These are phyloP conservation scores for Colletotrichum liriopes DNA, from an alignment of 2,329 filamentous ascomycete genomes.

Conservation along the genomic window DNA sequence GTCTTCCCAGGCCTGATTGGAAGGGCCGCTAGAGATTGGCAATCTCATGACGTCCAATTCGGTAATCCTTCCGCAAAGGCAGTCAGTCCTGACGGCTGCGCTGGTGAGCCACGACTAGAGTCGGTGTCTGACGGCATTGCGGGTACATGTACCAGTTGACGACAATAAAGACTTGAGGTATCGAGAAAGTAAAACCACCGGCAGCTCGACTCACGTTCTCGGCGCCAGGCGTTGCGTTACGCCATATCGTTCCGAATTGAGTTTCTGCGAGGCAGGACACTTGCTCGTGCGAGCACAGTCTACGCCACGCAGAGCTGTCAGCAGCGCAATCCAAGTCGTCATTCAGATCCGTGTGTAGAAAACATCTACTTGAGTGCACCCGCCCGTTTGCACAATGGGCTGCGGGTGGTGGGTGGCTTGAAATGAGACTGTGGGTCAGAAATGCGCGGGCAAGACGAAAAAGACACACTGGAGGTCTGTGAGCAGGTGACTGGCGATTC, in stretches of 20 bases:
- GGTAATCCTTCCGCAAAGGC: conserved; percentile 17
- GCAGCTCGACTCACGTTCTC: background rate
- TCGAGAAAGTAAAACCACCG: background rate
- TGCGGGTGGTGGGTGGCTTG: conserved; percentile 9
- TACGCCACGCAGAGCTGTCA: background rate
- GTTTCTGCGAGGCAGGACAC: background rate
- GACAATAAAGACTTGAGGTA: background rate
- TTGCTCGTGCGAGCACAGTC: background rate
- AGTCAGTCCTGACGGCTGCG: background rate
- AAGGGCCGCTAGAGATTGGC: conserved; percentile 23
- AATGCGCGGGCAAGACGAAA: conserved; percentile 1
- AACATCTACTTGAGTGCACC: background rate
- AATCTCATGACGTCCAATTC: conserved; percentile 20
- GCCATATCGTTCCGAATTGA: no score
- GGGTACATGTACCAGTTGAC: background rate
- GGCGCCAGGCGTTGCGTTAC: background rate
- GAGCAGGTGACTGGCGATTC: background rate
- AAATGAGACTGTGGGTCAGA: conserved; percentile 31
- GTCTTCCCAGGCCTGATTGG: background rate
- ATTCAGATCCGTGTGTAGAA: background rate
- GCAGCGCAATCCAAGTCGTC: background rate
- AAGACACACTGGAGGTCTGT: background rate
- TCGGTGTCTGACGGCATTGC: background rate
- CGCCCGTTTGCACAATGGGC: background rate
- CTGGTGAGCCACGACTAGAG: background rate